Percentiles rank a stretch among this genome's conserved stretches.
Conservation (phyloP, 345 rosid species). For the Citrus inodora region DNA sequence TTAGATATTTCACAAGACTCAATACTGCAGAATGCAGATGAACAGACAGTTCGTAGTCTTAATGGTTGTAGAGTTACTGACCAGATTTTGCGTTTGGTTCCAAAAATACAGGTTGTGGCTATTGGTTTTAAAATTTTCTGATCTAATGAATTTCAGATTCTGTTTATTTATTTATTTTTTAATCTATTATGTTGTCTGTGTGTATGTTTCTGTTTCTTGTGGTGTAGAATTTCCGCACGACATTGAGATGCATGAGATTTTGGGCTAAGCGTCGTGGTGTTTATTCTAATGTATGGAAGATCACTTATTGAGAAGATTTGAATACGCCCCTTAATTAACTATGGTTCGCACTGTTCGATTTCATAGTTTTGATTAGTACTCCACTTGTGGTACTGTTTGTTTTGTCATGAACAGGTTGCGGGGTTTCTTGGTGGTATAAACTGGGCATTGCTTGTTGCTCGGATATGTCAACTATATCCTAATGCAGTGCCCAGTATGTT, state of each 20-base stretch:
- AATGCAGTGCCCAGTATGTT: constrained; percentile 94
- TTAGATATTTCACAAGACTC: constrained; percentile 89
- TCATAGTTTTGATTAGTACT: neutral
- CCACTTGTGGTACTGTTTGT: constrained; percentile 2
- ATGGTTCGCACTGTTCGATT: neutral
- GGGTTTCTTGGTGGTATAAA: constrained; percentile 99
- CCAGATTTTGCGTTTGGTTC: constrained; percentile 94
- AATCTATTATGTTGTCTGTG: constrained; percentile 5
- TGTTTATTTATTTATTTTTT: neutral
- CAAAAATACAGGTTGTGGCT: constrained; percentile 78
- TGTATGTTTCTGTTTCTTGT: constrained; percentile 17
- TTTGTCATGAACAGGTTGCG: constrained; percentile 54
- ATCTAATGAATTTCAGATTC: neutral
- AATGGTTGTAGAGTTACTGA: constrained; percentile 99
- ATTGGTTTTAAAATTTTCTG: constrained; percentile 1
- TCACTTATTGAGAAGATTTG: constrained; percentile 12
- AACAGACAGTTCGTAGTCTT: constrained; percentile 95
- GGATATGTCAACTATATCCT: constrained; percentile 96
- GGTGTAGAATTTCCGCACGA: constrained; percentile 80
- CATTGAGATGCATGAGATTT: constrained; percentile 89
- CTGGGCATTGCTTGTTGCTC: constrained; percentile 98
- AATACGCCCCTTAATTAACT: neutral
- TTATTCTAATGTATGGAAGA: constrained; percentile 77
- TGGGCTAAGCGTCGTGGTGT: constrained; percentile 99
- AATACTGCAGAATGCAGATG: constrained; percentile 85